Evolutionary conservation across 2,329 filamentous ascomycete genomes (phyloP).

Genomic region (Alternaria arborescens): DNA sequence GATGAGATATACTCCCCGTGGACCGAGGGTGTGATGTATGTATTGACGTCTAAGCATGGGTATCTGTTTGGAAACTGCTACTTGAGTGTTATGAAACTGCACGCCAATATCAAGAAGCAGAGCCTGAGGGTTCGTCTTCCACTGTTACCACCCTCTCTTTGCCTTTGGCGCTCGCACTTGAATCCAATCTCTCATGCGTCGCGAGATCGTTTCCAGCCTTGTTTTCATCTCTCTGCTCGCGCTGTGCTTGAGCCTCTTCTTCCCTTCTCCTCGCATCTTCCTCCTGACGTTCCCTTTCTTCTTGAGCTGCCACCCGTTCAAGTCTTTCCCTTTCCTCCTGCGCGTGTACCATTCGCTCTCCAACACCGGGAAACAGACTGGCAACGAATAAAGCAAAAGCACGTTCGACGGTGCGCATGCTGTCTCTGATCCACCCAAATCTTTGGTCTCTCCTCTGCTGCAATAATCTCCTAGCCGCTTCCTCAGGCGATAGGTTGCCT

Average conservation of each 20-base stretch:
- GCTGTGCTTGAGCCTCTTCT: constrained; percentile 16
- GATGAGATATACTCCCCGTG: background rate
- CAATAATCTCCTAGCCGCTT: constrained; percentile 53
- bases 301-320: constrained; percentile 42
- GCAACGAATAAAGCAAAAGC: constrained; percentile 69
- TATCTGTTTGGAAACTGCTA: background rate
- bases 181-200: background rate
- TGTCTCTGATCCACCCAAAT: constrained; percentile 43
- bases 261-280: constrained; percentile 21
- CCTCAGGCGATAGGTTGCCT: constrained; percentile 50
- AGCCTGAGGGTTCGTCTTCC: background rate
- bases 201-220: constrained; percentile 20
- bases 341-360: constrained; percentile 67
- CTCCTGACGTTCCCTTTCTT: constrained; percentile 30
- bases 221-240: constrained; percentile 20
- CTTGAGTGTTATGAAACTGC: background rate
- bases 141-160: constrained; percentile 26
- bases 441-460: constrained; percentile 44
- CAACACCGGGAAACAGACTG: constrained; percentile 68
- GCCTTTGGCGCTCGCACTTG: constrained; percentile 23
- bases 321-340: constrained; percentile 57
- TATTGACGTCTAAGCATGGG: background rate
- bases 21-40: background rate
- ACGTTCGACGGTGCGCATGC: constrained; percentile 61
- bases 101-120: background rate